These are phyloP conservation scores for Vitis cinerea DNA, from an alignment of 164 flowering plant species.

Conservation along the genomic window DNA sequence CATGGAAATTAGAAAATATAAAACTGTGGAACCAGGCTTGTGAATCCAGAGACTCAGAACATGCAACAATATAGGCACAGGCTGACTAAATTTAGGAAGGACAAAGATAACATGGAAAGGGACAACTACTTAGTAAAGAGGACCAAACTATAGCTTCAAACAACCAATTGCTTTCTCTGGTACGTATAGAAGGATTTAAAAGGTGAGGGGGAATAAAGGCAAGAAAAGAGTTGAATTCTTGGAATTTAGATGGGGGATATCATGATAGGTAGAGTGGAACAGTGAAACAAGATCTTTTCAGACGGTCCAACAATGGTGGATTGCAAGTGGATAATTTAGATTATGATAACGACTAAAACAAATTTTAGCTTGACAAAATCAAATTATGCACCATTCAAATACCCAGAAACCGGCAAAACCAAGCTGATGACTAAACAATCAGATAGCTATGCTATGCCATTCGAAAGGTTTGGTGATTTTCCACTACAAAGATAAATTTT, in stretches of 20 bases:
- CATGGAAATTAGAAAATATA: too few relatives aligned
- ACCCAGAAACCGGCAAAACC: too few relatives aligned
- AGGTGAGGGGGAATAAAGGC: neutral
- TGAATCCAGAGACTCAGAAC: too few relatives aligned
- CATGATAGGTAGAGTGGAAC: neutral
- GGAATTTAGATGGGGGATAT: neutral
- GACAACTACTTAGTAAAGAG: too few relatives aligned
- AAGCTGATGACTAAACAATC: neutral
- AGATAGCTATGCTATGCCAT: neutral
- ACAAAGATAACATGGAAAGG: too few relatives aligned
- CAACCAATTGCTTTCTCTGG: too few relatives aligned
- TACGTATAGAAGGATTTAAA: neutral
- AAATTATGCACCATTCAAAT: too few relatives aligned
- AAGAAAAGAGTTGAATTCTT: neutral
- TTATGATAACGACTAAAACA: neutral
- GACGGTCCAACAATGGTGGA: neutral
- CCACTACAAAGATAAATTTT: neutral
- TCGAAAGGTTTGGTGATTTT: neutral
- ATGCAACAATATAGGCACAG: too few relatives aligned
- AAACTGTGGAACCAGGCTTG: too few relatives aligned
- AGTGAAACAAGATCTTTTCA: neutral
- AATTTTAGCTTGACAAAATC: too few relatives aligned
- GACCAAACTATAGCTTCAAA: too few relatives aligned
- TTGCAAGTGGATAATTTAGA: neutral
- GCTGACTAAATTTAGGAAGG: too few relatives aligned